phyloP scores from a whole-genome alignment of 2,329 filamentous ascomycete genomes.

The Cadophora sp. region DNA sequence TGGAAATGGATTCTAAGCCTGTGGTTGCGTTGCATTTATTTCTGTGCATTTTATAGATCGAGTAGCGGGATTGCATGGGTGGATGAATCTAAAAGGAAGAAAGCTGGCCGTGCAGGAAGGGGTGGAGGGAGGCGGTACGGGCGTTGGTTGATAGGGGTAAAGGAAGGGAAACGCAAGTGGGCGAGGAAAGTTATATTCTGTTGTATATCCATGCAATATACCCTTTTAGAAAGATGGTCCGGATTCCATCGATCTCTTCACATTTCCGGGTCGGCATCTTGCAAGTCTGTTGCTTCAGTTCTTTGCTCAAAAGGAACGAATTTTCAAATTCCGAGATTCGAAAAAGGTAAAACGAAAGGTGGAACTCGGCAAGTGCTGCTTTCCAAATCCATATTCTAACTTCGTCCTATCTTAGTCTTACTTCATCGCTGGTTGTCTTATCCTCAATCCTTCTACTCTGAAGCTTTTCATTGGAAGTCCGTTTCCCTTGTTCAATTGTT shows the following conservation, averaged over 20 bases:
- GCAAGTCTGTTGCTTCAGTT: not conserved
- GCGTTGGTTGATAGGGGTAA: too few relatives aligned
- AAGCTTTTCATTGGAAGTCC: too few relatives aligned
- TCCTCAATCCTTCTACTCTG: too few relatives aligned
- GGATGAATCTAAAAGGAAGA: too few relatives aligned
- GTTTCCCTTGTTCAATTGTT: too few relatives aligned
- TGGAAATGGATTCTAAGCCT: slow-evolving; percentile 45
- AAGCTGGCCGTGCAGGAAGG: not conserved
- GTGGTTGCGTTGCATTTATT: not conserved
- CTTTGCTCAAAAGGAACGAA: too few relatives aligned
- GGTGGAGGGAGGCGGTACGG: not conserved
- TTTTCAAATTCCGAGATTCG: too few relatives aligned
- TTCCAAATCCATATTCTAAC: too few relatives aligned
- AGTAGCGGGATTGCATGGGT: not conserved
- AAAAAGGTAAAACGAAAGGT: too few relatives aligned
- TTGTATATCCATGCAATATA: slow-evolving; percentile 17
- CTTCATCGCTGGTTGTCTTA: too few relatives aligned
- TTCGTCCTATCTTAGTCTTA: too few relatives aligned
- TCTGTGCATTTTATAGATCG: not conserved
- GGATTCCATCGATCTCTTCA: not conserved
- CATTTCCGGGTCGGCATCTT: not conserved
- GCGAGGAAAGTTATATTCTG: slow-evolving; percentile 7
- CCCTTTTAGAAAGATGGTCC: slow-evolving; percentile 1
- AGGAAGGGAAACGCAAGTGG: not conserved
- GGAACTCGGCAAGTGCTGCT: not conserved